Evolutionary conservation across 2,329 filamentous ascomycete species (phyloP), one percentile per base, ranked within the genome.

Genomic region (Hyphodiscus sp.): DNA sequence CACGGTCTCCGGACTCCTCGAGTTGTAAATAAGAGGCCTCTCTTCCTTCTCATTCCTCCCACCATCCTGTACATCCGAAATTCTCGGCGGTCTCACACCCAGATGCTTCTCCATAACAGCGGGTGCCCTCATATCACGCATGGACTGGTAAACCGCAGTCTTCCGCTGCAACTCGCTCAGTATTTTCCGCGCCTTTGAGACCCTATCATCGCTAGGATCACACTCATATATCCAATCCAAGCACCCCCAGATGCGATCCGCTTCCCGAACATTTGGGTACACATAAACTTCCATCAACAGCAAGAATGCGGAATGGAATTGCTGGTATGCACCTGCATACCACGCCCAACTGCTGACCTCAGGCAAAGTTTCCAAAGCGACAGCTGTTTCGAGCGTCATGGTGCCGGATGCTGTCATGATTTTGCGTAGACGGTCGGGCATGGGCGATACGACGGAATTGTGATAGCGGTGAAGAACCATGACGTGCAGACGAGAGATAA

Each of bases 261-360:
- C 81, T 56, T 86, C 77, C 49, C 75, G 75, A 30, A 60, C 56
- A 19, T 63, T 47, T 9, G 67, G 65, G 43, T 65, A 62, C 50
- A 76, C 71, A 64, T 82, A 86, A 3, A 89, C 71, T 65, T 91
- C 86, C 20, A 81, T 78, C 7, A 88, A 74, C 20, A 91, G 72
- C 1, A 91, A 74, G 30, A 91, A 74, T 0, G 86, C 84, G 4
- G 79, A 77, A 63, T 90, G 87, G 66, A 85, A 89, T 65, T 89
- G 86, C 57, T 87, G 83, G 58, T 86, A 80, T 6, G 87, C 85
- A 4, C 86, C 85, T 13, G 73, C 64, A 61, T 89, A 90, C 87
- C 87, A 91, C 1, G 74, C 69, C 85, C 86, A 91, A 1, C 71
- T 70, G 1, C 71, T 68, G 41, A 89, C 61, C 1, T 73, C 71